phyloP scores from a whole-genome alignment of 2,329 filamentous ascomycete genomes.

The Colletotrichum navitas region DNA sequence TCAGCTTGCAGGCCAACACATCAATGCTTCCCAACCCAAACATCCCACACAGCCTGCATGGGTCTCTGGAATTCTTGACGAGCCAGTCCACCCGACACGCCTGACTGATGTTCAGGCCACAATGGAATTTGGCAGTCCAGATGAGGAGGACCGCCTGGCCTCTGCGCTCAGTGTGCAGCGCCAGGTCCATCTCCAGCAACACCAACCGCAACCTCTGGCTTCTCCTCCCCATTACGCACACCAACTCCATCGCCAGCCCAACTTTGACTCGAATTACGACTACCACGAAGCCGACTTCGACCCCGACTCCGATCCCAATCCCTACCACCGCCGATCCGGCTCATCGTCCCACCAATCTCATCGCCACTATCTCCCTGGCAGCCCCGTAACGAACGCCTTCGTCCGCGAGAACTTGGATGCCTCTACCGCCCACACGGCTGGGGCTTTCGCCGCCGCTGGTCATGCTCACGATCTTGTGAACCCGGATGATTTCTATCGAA shows the following conservation, averaged over 20 bases:
- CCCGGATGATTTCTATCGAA: conserved; percentile 69
- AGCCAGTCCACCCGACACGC: conserved; percentile 57
- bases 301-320: conserved; percentile 46
- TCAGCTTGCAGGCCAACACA: conserved; percentile 58
- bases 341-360: conserved; percentile 41
- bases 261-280: conserved; percentile 45
- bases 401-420: conserved; percentile 36
- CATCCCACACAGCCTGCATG: conserved; percentile 55
- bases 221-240: conserved; percentile 47
- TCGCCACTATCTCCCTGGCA: conserved; percentile 44
- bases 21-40: conserved; percentile 59
- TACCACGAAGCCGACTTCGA: conserved; percentile 48
- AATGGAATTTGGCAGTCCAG: conserved; percentile 63
- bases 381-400: conserved; percentile 43
- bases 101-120: conserved; percentile 61
- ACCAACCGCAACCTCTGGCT: conserved; percentile 32
- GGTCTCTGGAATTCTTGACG: conserved; percentile 56
- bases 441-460: conserved; percentile 46
- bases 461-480: conserved; percentile 60
- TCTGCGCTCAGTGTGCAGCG: conserved; percentile 45
- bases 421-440: conserved; percentile 44
- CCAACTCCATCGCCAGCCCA: conserved; percentile 45
- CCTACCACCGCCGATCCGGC: conserved; percentile 45
- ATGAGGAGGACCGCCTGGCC: conserved; percentile 56
- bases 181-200: conserved; percentile 47